These are phyloP conservation scores for Penicillium sp. DNA, from an alignment of 2,329 filamentous ascomycete genomes.

Conservation along the genomic window DNA sequence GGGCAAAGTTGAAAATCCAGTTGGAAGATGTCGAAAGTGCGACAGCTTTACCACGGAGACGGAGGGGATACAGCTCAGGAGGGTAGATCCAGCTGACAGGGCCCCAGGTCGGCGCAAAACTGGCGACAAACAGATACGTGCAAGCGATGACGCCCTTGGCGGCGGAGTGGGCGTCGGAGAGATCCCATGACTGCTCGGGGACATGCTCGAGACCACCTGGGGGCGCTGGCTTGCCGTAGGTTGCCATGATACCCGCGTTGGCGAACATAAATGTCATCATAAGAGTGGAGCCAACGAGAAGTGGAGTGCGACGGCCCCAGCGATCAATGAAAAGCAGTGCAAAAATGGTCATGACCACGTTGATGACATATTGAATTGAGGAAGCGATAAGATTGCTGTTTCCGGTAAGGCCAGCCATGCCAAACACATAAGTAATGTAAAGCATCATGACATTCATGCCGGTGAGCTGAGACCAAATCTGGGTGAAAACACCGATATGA, in stretches of 20 bases:
- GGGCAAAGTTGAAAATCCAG: slow-evolving; percentile 59
- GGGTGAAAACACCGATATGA: slow-evolving; percentile 66
- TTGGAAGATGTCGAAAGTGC: slow-evolving; percentile 59
- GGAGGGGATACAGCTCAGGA: slow-evolving; percentile 60
- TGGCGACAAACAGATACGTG: slow-evolving; percentile 69
- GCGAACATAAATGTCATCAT: slow-evolving; percentile 52
- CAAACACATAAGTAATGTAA: slow-evolving; percentile 63
- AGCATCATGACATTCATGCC: slow-evolving; percentile 76
- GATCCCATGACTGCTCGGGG: slow-evolving; percentile 39
- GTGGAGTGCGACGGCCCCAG: slow-evolving; percentile 67
- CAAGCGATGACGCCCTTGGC: slow-evolving; percentile 66
- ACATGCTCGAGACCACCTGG: slow-evolving; percentile 40
- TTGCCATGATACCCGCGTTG: slow-evolving; percentile 43
- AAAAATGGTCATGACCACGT: slow-evolving; percentile 72
- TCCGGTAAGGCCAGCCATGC: slow-evolving; percentile 63
- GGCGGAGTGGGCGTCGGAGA: slow-evolving; percentile 46
- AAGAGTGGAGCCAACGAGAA: slow-evolving; percentile 61
- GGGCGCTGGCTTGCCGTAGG: slow-evolving; percentile 37
- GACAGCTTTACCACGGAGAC: slow-evolving; percentile 61
- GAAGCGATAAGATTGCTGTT: slow-evolving; percentile 62
- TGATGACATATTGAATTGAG: slow-evolving; percentile 72
- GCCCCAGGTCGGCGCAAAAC: slow-evolving; percentile 63
- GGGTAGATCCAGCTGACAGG: slow-evolving; percentile 59
- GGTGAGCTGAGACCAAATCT: slow-evolving; percentile 72
- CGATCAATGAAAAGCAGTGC: slow-evolving; percentile 72